These are phyloP conservation scores for Ceratocystis variospora DNA, from an alignment of 2,329 filamentous ascomycete genomes.

Conservation along the genomic window DNA sequence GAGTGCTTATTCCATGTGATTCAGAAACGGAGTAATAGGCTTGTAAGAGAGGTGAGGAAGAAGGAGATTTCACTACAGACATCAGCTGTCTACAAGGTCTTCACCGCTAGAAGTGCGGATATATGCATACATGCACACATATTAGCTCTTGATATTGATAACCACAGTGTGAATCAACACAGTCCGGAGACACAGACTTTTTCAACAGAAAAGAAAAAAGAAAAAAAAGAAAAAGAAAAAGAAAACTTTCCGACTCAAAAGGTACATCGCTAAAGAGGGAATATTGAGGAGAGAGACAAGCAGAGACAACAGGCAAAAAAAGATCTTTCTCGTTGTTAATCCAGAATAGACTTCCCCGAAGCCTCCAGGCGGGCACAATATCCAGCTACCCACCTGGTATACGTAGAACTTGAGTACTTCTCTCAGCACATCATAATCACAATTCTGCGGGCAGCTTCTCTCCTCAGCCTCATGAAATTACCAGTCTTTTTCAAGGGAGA, in stretches of 20 bases:
- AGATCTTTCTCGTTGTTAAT: not conserved
- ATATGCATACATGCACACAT: not conserved
- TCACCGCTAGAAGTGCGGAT: constrained; percentile 3
- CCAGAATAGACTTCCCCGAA: not conserved
- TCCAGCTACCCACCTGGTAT: too few species aligned
- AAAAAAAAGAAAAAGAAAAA: not conserved
- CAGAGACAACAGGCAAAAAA: not conserved
- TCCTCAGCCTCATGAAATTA: not conserved
- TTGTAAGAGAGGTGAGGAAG: not conserved
- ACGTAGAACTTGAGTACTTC: not conserved
- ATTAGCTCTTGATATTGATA: not conserved
- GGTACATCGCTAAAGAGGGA: not conserved
- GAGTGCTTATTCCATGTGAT: not conserved
- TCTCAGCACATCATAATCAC: not conserved
- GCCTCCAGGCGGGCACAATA: not conserved
- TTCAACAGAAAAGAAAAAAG: not conserved
- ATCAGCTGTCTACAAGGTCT: not conserved
- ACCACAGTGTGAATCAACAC: not conserved
- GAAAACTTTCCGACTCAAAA: not conserved
- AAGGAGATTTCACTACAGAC: not conserved
- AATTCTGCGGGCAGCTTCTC: not conserved
- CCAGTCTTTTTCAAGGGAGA: not conserved
- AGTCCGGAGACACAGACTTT: not conserved
- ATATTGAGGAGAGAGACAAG: too few species aligned
- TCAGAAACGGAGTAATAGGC: not conserved